Base-by-base conservation (phyloP, 1,139 yeast genomes). In the Yamadazyma diospyri region DNA sequence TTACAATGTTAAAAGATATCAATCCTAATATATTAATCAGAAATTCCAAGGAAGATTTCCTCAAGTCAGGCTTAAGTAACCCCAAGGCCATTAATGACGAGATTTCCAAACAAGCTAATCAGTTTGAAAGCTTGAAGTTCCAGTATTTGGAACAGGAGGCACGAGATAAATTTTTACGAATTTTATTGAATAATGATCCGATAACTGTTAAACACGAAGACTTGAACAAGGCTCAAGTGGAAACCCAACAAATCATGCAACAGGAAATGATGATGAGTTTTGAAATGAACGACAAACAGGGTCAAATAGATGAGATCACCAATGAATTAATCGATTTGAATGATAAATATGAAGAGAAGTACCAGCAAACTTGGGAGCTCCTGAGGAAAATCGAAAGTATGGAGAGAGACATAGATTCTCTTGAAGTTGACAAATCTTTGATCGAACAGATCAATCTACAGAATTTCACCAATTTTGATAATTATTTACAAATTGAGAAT, bases 111-210 rank as follows among this genome's bases (percentile, higher is more conserved):
- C 61, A 62, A 34, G 57, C 61, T 35, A 69, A 68, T 39, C 52
- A 65, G 20, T 72, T 72, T 41, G 64, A 70, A 13, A 64, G 77
- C 34, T 57, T 79, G 29, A 78, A 79, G 47, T 76, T 78, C 39
- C 69, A 77, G 30, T 80, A 78, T 48, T 53, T 79, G 30, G 88
- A 81, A 47, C 83, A 79, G 45, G 87, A 79, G 45, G 71, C 85
- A 2, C 68, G 82, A 43, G 83, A 79, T 40, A 69, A 75, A 55
- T 80, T 80, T 48, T 56, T 80, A 27, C 47, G 76, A 30, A 45
- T 37, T 4, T 32, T 45, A 14, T 33, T 45, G 11, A 40, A 42
- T 28, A 40, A 37, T 22, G 45, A 44, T 23, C 31, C 44, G 2
- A 45, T 41, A 1, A 48, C 43, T 10, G 39, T 56, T 8, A 43